Base-by-base conservation (phyloP, 495 filamentous ascomycete genomes). In the Neurospora sp. region DNA sequence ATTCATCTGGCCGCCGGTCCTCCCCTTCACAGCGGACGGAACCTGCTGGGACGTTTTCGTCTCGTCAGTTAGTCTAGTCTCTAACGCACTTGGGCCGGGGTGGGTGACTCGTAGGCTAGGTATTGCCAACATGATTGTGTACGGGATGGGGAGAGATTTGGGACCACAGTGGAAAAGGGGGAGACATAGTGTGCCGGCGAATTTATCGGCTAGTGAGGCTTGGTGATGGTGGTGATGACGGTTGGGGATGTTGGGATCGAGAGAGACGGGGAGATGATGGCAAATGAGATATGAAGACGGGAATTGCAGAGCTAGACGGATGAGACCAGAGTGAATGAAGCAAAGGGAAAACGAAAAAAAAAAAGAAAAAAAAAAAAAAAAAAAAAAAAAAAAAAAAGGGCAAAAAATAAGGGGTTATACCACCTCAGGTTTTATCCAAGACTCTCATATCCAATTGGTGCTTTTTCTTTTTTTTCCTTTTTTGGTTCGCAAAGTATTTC, bases 111-210 rank as follows among this genome's bases (percentile, higher is more conserved):
- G 31, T 0, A 35, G 31, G 31, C 31, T 35, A 35, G 31, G 4
- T 35, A 35, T 35, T 35, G 31, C 4, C 31, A 35, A 35, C 31
- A 35, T 35, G 31, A 35, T 35, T 35, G 4, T 35, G 31, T 35
- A 35, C 31, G 31, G 31, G 31, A 35, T 35, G 40, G 78, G 82
- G 71, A 81, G 81, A 35, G 1, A 82, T 84, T 18, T 83, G 81
- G 72, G 83, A 35, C 31, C 79, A 14, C 79, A 76, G 31, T 35
- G 31, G 31, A 35, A 35, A 35, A 81, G 81, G 3, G 81, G 83
- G 0, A 81, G 82, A 1, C 82, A 84, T 40, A 77, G 75, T 18
- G 83, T 83, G 39, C 81, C 81, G 41, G 69, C 77, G 4, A 82
- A 82, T 59, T 69, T 81, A 73, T 80, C 80, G 18, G 81, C 81